phyloP scores from a whole-genome alignment of 306 rosid genomes.

The Trichosanthes truncata region DNA sequence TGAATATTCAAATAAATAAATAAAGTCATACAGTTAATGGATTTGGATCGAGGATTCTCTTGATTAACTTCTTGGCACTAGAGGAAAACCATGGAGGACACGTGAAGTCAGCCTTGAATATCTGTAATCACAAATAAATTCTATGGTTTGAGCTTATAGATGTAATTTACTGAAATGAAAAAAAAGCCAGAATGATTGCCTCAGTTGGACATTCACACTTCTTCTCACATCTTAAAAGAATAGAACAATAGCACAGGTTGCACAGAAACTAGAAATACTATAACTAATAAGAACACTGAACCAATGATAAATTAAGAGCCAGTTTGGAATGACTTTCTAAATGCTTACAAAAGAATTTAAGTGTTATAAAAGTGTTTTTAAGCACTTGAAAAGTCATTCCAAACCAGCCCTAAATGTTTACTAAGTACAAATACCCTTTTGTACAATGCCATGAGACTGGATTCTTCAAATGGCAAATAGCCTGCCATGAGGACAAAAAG shows the following conservation, averaged over 20 bases:
- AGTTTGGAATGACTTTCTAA: too few relatives aligned
- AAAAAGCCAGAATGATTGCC: not conserved
- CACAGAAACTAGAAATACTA: not conserved
- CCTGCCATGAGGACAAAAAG: constrained; percentile 94
- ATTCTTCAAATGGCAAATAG: constrained; percentile 85
- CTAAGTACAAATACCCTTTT: constrained; percentile 47
- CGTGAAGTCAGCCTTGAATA: constrained; percentile 75
- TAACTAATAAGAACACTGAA: not conserved
- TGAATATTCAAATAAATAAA: not conserved
- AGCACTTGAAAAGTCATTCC: too few relatives aligned
- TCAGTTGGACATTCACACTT: not conserved
- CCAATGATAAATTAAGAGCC: not conserved
- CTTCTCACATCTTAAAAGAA: not conserved
- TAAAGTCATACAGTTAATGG: constrained; percentile 57
- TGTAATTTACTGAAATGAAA: not conserved
- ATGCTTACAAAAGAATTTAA: too few relatives aligned
- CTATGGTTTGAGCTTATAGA: not conserved
- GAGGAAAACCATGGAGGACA: constrained; percentile 96
- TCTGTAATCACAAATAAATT: constrained; percentile 31
- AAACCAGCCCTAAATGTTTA: not conserved
- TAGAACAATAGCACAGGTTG: not conserved
- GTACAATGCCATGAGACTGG: constrained; percentile 68
- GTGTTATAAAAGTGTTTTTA: too few relatives aligned
- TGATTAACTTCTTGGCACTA: constrained; percentile 73
- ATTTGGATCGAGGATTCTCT: constrained; percentile 82